Percentiles rank a stretch among this genome's conserved stretches.
Evolutionary conservation across 2,329 filamentous ascomycete species (phyloP).

Genomic region (Fusarium heterosporum): DNA sequence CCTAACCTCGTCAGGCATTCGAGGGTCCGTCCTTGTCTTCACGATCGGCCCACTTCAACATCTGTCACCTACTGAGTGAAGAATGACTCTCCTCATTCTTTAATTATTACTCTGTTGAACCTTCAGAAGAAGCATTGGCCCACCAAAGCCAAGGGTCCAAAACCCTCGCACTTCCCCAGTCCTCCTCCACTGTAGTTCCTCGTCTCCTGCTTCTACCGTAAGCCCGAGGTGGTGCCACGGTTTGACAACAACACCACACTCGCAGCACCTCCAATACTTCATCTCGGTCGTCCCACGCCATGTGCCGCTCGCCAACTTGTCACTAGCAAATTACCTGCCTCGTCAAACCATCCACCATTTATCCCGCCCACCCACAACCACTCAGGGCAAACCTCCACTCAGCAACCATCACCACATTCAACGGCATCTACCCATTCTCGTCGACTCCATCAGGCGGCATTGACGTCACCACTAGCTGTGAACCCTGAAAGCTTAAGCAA

Average conservation of each 20-base stretch:
- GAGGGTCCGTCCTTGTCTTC: constrained; percentile 20
- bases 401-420: constrained; percentile 8
- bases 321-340: constrained; percentile 22
- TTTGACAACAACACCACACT: constrained; percentile 41
- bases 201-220: constrained; percentile 4
- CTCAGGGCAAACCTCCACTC: constrained; percentile 21
- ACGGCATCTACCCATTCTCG: constrained; percentile 29
- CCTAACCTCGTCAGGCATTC: constrained; percentile 12
- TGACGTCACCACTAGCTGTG: constrained; percentile 42
- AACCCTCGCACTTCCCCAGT: constrained; percentile 20
- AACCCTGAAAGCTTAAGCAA: constrained; percentile 20
- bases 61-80: background rate
- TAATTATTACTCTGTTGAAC: constrained; percentile 1
- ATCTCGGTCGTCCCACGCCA: constrained; percentile 21
- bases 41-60: constrained; percentile 20
- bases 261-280: constrained; percentile 27
- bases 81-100: constrained; percentile 4
- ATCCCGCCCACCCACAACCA: constrained; percentile 28
- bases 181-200: constrained; percentile 6
- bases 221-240: constrained; percentile 39
- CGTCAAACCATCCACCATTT: constrained; percentile 23
- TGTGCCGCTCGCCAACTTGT: constrained; percentile 27
- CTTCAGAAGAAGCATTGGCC: constrained; percentile 17
- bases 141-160: constrained; percentile 35
- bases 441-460: constrained; percentile 45